These are phyloP conservation scores for Blastobotrys elegans DNA, from an alignment of 1,139 yeast species.

Conservation along the genomic window DNA sequence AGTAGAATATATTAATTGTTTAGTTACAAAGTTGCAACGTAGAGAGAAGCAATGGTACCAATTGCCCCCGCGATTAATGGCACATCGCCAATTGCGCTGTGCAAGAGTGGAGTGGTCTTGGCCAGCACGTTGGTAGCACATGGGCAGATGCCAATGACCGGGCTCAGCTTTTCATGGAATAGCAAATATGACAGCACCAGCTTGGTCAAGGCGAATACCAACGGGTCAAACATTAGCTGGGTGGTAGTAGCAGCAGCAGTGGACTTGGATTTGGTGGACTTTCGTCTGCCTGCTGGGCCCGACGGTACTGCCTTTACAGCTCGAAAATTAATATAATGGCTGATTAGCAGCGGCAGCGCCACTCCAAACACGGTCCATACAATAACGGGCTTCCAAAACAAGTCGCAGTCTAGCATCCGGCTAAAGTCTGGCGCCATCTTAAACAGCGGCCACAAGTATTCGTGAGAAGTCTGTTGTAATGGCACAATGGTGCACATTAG, in stretches of 20 bases:
- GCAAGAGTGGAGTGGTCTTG: constrained; percentile 17
- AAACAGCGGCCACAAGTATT: constrained; percentile 12
- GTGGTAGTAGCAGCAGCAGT: constrained; percentile 7
- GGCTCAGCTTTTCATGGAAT: constrained; percentile 25
- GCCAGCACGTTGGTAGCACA: constrained; percentile 15
- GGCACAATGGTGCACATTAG: constrained; percentile 16
- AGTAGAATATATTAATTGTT: not conserved
- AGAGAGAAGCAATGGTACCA: constrained; percentile 34
- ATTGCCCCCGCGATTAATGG: constrained; percentile 32
- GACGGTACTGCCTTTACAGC: constrained; percentile 14
- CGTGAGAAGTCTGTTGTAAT: constrained; percentile 11
- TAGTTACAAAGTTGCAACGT: constrained; percentile 30
- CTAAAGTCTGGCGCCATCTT: constrained; percentile 14
- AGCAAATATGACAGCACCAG: constrained; percentile 43
- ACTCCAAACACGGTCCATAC: constrained; percentile 33
- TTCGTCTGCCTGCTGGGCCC: constrained; percentile 7
- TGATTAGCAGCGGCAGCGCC: constrained; percentile 39
- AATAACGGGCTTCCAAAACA: constrained; percentile 30
- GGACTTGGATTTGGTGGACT: too few relatives aligned
- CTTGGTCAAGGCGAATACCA: constrained; percentile 51
- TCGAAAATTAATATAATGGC: constrained; percentile 31
- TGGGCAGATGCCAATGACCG: constrained; percentile 4
- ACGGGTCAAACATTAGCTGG: constrained; percentile 44
- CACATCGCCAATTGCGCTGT: constrained; percentile 32
- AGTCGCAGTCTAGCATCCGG: constrained; percentile 18